Evolutionary conservation across 306 rosid species (phyloP), one percentile per base, ranked within the genome.

Genomic region (Prunus campanulata): DNA sequence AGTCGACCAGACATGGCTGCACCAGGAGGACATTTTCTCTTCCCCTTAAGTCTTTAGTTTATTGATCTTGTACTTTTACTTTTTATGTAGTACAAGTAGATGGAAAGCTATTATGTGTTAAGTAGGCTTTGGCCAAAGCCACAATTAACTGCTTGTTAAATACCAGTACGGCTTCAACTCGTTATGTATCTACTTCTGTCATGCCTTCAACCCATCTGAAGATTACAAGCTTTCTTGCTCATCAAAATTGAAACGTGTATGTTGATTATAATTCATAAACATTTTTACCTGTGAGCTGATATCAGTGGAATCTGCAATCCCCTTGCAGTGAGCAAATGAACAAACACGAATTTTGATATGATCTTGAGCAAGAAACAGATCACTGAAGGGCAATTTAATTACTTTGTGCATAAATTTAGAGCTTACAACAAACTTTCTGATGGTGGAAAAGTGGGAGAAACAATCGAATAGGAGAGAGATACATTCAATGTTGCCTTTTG

Each of bases 1-100:
- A 32, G 35, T 32, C 0, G 6, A 32, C 35, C 35, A 32, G 35
- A 10, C 65, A 59, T 59, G 65, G 65, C 65, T 59, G 35, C 19
- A 59, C 16, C 35, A 12, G 48, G 83, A 86, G 25, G 93, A 86
- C 46, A 74, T 61, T n/a, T 92, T 92, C 84, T 84, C 87, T 74
- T 73, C 87, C 66, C 91, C 96, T 61, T 91, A 71, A 15, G 20
- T 62, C 9, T 71, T 57, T 71, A 71, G 65, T 71, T 3, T 27
- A 0, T 55, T 20, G 60, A 55, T 55, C n/a, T 55, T 22, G 6
- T 11, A 59, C 2, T 20, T 22, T 14, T 24, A 59, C 29, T 51
- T 20, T 29, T 56, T 56, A n/a, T 52, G 11, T 71, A 54, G 15
- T 32, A 10, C 10, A 35, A 54, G 15, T 32, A 10, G 11, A 35